Conservation (phyloP, 768 basidiomycete species). For the Artomyces pyxidatus region DNA sequence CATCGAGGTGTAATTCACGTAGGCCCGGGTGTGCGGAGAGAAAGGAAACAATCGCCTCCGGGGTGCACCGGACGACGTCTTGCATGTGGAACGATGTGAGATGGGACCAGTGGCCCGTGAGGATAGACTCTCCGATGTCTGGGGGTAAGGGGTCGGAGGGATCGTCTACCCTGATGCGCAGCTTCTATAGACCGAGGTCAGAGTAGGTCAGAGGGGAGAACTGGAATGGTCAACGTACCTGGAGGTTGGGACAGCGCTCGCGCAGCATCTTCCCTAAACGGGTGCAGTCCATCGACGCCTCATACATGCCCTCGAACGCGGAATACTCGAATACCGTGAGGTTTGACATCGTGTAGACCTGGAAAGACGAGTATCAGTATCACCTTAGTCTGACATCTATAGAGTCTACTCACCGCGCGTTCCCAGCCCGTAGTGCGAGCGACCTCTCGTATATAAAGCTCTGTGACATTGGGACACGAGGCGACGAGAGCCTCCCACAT, state of each 20-base stretch:
- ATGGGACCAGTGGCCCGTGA: neutral
- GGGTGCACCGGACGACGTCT: neutral
- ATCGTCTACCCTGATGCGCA: neutral
- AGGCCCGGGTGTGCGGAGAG: neutral
- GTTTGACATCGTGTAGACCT: neutral
- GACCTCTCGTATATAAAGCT: neutral
- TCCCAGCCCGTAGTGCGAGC: too few relatives aligned
- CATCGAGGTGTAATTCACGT: too few relatives aligned
- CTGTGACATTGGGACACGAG: neutral
- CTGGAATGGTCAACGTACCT: neutral
- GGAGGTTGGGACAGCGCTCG: neutral
- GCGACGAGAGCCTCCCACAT: neutral
- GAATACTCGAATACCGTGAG: neutral
- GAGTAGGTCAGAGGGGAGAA: neutral
- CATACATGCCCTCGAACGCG: neutral
- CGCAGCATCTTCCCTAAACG: neutral
- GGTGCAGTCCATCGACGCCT: neutral
- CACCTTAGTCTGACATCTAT: too few relatives aligned
- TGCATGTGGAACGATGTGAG: neutral
- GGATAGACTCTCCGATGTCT: neutral
- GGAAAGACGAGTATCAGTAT: neutral
- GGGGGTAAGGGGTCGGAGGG: neutral
- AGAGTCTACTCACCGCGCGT: too few relatives aligned
- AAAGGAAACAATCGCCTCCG: neutral
- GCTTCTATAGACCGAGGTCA: neutral